phyloP scores from a whole-genome alignment of 495 filamentous ascomycete species.

The Umbilicaria muhlenbergii region DNA sequence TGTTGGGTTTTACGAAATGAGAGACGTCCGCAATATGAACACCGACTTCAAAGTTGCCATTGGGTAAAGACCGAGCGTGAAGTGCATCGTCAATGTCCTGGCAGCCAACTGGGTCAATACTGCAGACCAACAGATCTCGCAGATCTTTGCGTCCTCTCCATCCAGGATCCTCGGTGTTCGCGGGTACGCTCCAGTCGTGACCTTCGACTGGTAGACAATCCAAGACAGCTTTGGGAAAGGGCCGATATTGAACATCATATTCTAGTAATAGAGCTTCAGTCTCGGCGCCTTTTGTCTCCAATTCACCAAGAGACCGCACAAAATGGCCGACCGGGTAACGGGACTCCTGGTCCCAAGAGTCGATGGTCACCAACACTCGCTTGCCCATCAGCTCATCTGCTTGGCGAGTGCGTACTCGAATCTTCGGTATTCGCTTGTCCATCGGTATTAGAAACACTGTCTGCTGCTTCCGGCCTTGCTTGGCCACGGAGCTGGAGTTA shows the following conservation, averaged over 20 bases:
- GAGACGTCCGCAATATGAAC: slow-evolving; percentile 99
- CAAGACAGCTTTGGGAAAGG: slow-evolving; percentile 86
- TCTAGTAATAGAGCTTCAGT: slow-evolving; percentile 90
- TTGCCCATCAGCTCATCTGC: slow-evolving; percentile 77
- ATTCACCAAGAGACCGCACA: slow-evolving; percentile 76
- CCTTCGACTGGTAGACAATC: slow-evolving; percentile 87
- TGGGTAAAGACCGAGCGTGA: slow-evolving; percentile 68
- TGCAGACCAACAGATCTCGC: slow-evolving; percentile 77
- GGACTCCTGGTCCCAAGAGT: slow-evolving; percentile 86
- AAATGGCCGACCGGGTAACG: slow-evolving; percentile 89
- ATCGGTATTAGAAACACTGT: slow-evolving; percentile 90
- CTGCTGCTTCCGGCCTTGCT: slow-evolving; percentile 68
- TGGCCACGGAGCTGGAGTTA: slow-evolving; percentile 55
- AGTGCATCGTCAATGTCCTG: slow-evolving; percentile 98
- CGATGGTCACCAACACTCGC: slow-evolving; percentile 86
- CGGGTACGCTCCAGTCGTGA: slow-evolving; percentile 85
- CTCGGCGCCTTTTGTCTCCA: slow-evolving; percentile 91
- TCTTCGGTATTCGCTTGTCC: slow-evolving; percentile 95
- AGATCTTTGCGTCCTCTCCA: slow-evolving; percentile 78
- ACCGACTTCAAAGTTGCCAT: slow-evolving; percentile 91
- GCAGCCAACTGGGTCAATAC: slow-evolving; percentile 90
- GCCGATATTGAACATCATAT: slow-evolving; percentile 94
- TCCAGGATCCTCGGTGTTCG: slow-evolving; percentile 56
- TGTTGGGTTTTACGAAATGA: slow-evolving; percentile 93
- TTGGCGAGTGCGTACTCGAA: slow-evolving; percentile 79